Evolutionary conservation across 2,329 filamentous ascomycete genomes (phyloP), one percentile per base, ranked within the genome.

Genomic region (Cryphonectria nitschkei): DNA sequence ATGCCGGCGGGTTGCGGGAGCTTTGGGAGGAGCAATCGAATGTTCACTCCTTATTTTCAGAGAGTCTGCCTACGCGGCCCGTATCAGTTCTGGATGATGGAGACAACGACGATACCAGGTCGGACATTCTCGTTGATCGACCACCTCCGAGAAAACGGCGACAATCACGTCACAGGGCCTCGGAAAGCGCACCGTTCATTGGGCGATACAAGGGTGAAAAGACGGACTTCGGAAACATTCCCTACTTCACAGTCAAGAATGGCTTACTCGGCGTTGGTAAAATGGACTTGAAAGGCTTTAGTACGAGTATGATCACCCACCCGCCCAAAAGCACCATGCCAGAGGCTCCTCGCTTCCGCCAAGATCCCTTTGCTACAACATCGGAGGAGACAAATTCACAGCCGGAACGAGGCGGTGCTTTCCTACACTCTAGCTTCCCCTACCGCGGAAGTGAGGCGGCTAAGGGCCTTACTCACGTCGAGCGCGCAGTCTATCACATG

Each of bases 401-500:
- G 58, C 65, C 65, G 11, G 26, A 66, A 29, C 67, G 71, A 43
- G 65, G 54, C 8, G 54, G 52, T 63, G 50, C 34, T 14, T 72
- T 72, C 58, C 41, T 72, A 32, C 71, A 60, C 50, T 72, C 71
- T 26, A 81, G 78, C 64, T 76, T 84, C n/a, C 79, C 84, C 0
- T 75, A 84, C 70, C 80, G 84, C 29, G 81, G 84, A 67, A 75
- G 73, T 14, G 76, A 76, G 6, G 75, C 75, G n/a, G 70, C 68
- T 26, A 76, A 74, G 61, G 76, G 75, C 39, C 66, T 68, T 2
- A 73, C 74, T 1, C 75, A 74, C 65, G 52, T 72, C 1, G 75
- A 75, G 6, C 71, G 68, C n/a, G 41, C 73, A 22, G 61, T 50
- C 62, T 60, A 54, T 32, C 50, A 61, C 32, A 68, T 65, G 41